Evolutionary conservation across 495 filamentous ascomycete species (phyloP), one percentile per base, ranked within the genome.

Genomic region (Mycothermus thermophilus): DNA sequence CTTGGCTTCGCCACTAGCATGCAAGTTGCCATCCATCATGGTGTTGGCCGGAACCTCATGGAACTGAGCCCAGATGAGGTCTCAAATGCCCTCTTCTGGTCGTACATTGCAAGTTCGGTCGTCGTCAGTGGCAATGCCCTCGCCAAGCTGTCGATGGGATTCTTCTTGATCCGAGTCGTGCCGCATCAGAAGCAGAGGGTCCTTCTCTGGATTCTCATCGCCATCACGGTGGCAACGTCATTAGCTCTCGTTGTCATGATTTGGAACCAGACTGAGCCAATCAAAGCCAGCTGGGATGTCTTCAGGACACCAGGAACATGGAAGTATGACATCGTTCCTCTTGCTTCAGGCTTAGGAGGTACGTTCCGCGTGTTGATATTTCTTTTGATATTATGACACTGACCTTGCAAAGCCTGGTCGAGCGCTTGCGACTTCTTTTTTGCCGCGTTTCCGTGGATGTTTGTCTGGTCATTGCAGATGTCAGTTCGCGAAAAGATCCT

Each of bases 341-440:
- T 60, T 47, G 59, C 49, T 32, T 55, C 59, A 25, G 48, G 53
- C 8, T 44, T 60, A 11, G 57, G 57, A 25, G 53, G 51, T 58
- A 50, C 28, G 19, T 3, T 21, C 2, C 38, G 19, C 19, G 8
- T 41, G 25, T 41, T 44, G 9, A 48, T 27, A n/a, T n/a, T n/a
- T n/a, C n/a, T n/a, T n/a, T n/a, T n/a, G n/a, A n/a, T n/a, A n/a
- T n/a, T n/a, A n/a, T n/a, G n/a, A n/a, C n/a, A n/a, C n/a, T n/a
- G n/a, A 29, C 8, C 4, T 6, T 3, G 11, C 18, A 16, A 27
- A 63, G 58, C 51, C 5, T 63, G 59, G 48, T 60, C 59, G 2
- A 57, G 55, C 31, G 41, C 51, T 8, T 55, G 59, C 35, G 63
- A 66, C 40, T 58, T 66, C 37, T 50, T 60, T 31, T 60, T 66